Evolutionary conservation across 805 yeast genomes (phyloP).

Genomic region (Candida broadrunensis): DNA sequence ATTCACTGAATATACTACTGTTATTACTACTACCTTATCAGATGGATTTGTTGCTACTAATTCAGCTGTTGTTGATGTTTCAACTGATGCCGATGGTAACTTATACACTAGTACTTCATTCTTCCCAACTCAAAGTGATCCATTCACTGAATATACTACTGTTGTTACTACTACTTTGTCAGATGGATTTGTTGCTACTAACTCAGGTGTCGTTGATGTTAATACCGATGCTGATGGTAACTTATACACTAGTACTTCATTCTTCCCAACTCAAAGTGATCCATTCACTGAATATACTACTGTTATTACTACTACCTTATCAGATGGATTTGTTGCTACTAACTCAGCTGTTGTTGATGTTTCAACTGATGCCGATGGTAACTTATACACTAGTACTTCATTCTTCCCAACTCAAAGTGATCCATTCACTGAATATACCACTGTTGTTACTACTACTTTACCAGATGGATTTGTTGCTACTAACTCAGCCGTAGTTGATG

Average conservation of each 20-base stretch:
- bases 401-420: background rate
- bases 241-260: slow-evolving; percentile 8
- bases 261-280: slow-evolving; percentile 4
- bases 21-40: background rate
- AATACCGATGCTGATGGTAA: slow-evolving; percentile 14
- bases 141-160: background rate
- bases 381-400: background rate
- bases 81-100: background rate
- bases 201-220: slow-evolving; percentile 14
- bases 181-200: slow-evolving; percentile 7
- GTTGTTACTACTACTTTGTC: background rate
- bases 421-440: background rate
- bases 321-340: slow-evolving; percentile 5
- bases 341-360: slow-evolving; percentile 9
- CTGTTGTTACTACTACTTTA: background rate
- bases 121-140: background rate
- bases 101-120: background rate
- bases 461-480: background rate
- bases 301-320: slow-evolving; percentile 4
- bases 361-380: slow-evolving; percentile 9
- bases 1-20: slow-evolving; percentile 2
- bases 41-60: background rate
- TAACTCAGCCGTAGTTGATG: background rate
- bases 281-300: slow-evolving; percentile 7
- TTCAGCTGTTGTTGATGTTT: slow-evolving; percentile 3